Conservation (phyloP, 1,139 yeast species). For the Candida neerlandica region DNA sequence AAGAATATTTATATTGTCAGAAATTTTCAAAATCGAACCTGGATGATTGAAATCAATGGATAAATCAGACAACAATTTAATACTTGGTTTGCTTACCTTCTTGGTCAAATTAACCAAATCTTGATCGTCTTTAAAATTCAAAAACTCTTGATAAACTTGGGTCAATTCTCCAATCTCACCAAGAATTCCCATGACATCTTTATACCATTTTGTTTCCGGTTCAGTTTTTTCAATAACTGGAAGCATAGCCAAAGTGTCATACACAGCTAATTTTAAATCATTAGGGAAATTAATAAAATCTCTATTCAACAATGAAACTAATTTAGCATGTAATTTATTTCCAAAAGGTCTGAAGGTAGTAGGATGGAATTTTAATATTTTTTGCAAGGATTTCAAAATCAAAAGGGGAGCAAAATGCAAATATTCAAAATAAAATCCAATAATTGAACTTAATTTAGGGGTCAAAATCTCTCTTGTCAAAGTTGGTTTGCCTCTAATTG, state of each 20-base stretch:
- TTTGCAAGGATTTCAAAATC: slow-evolving; percentile 51
- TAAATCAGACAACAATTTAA: slow-evolving; percentile 26
- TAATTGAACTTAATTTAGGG: slow-evolving; percentile 70
- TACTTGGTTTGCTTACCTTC: slow-evolving; percentile 28
- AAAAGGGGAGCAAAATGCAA: slow-evolving; percentile 42
- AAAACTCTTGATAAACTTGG: slow-evolving; percentile 55
- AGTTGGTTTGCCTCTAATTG: slow-evolving; percentile 79
- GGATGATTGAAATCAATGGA: slow-evolving; percentile 61
- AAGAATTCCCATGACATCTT: slow-evolving; percentile 35
- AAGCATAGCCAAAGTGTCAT: slow-evolving; percentile 58
- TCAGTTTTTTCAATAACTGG: slow-evolving; percentile 58
- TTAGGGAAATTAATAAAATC: slow-evolving; percentile 35
- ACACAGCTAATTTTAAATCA: slow-evolving; percentile 42
- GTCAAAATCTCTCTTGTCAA: slow-evolving; percentile 83
- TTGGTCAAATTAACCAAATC: slow-evolving; percentile 39
- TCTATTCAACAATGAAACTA: slow-evolving; percentile 38
- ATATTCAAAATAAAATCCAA: slow-evolving; percentile 54
- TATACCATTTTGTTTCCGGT: slow-evolving; percentile 52
- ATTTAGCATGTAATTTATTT: slow-evolving; percentile 54
- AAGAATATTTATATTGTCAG: slow-evolving; percentile 51
- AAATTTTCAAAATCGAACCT: slow-evolving; percentile 49
- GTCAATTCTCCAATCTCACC: slow-evolving; percentile 56
- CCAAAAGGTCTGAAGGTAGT: slow-evolving; percentile 84
- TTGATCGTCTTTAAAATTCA: slow-evolving; percentile 58
- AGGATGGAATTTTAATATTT: slow-evolving; percentile 59